A percentile compares a stretch with the other conserved stretches of the same genome.
phyloP scores from a whole-genome alignment of 345 rosid genomes.

The Euphorbia pulcherrima region DNA sequence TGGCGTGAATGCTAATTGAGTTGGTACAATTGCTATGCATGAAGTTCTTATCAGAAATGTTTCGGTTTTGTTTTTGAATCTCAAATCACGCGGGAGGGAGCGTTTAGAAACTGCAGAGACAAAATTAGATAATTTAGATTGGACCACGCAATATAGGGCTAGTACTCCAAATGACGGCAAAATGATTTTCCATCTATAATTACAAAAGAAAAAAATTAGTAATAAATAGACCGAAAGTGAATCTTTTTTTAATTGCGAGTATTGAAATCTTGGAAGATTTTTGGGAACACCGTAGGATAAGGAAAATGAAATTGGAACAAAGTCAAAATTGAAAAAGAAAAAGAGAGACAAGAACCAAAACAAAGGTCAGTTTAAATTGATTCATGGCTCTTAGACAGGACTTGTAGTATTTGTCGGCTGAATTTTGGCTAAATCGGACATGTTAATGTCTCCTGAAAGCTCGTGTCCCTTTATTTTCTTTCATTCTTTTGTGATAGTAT shows the following conservation, averaged over 20 bases:
- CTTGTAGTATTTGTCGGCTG: neutral
- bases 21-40: too few relatives aligned
- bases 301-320: neutral
- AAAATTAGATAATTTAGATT: too few relatives aligned
- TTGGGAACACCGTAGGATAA: neutral
- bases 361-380: neutral
- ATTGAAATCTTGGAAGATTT: conserved; percentile 7
- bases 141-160: too few relatives aligned
- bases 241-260: neutral
- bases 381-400: neutral
- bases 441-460: neutral
- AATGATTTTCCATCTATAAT: too few relatives aligned
- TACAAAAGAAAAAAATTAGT: neutral
- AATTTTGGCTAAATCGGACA: neutral
- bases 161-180: too few relatives aligned
- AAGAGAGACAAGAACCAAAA: neutral
- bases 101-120: too few relatives aligned
- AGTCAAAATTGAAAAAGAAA: neutral
- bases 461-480: neutral
- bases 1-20: too few relatives aligned
- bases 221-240: conserved; percentile 13
- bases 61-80: too few relatives aligned
- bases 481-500: too few relatives aligned
- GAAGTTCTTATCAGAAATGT: too few relatives aligned
- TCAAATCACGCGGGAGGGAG: too few relatives aligned